Conservation (phyloP, 495 filamentous ascomycete genomes). For the Daldinia loculata region DNA sequence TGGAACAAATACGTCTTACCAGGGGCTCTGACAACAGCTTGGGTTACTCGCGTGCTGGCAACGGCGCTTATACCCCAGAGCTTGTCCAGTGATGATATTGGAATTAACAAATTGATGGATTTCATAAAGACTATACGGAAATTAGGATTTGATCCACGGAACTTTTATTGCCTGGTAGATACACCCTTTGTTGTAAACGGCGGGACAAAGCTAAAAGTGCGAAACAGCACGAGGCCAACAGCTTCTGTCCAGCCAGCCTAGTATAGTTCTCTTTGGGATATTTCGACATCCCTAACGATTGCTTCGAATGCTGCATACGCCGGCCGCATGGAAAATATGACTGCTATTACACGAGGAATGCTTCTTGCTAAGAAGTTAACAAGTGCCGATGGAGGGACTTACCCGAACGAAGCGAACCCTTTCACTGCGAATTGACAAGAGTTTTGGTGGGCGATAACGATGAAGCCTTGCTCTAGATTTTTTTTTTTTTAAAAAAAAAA, state of each 20-base stretch:
- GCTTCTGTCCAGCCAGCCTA: neutral
- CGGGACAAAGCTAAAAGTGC: neutral
- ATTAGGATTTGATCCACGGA: neutral
- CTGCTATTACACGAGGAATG: conserved; percentile 53
- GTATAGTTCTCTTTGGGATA: neutral
- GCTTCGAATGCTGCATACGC: neutral
- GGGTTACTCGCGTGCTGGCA: conserved; percentile 44
- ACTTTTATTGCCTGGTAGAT: neutral
- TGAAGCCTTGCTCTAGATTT: conserved; percentile 45
- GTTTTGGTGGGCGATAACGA: conserved; percentile 61
- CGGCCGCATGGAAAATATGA: conserved; percentile 44
- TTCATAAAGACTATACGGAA: neutral
- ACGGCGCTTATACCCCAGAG: conserved; percentile 45
- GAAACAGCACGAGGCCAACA: neutral
- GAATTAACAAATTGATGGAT: neutral
- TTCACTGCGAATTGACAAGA: conserved; percentile 56
- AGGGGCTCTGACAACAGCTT: conserved; percentile 45
- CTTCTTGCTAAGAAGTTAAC: conserved; percentile 56
- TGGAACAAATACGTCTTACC: conserved; percentile 51
- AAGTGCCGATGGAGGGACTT: conserved; percentile 53
- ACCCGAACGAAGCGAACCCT: conserved; percentile 59
- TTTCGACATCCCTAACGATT: neutral
- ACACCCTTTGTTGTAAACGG: neutral
- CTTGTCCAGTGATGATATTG: neutral
- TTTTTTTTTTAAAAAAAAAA: too few relatives aligned